Percentiles rank a stretch among this genome's conserved stretches.
Conservation (phyloP, 306 rosid species). For the Styphnolobium japonicum region DNA sequence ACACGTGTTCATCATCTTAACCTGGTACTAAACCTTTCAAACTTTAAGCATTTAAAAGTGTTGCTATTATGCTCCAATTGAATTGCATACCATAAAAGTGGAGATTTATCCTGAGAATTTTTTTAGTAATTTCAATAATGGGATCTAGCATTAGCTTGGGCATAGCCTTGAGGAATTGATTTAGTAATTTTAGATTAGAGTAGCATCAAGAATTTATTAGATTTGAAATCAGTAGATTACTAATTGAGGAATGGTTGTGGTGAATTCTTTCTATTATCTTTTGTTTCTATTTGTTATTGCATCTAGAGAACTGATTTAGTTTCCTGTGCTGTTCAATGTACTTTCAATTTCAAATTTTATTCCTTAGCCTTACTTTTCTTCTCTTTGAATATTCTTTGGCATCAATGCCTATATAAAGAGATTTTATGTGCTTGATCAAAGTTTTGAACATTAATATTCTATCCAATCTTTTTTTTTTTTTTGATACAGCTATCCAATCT, state of each 20-base stretch:
- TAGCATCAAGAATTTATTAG: not conserved
- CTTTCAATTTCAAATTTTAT: not conserved
- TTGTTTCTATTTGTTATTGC: not conserved
- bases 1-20: slow-evolving; percentile 94
- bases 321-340: not conserved
- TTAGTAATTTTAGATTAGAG: not conserved
- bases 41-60: not conserved
- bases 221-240: not conserved
- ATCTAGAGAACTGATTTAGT: not conserved
- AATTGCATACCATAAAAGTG: not conserved
- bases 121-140: not conserved
- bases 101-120: not conserved
- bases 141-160: slow-evolving; percentile 9
- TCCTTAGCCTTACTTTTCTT: not conserved
- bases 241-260: not conserved
- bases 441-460: not conserved
- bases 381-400: not conserved
- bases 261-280: not conserved
- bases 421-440: not conserved
- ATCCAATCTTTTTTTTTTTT: no score
- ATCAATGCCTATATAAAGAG: not conserved
- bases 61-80: not conserved
- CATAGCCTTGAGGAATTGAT: not conserved
- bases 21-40: slow-evolving; percentile 56
- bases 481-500: no score